Conservation (phyloP, 208 protist species). For the Wallacemonas sp. region DNA sequence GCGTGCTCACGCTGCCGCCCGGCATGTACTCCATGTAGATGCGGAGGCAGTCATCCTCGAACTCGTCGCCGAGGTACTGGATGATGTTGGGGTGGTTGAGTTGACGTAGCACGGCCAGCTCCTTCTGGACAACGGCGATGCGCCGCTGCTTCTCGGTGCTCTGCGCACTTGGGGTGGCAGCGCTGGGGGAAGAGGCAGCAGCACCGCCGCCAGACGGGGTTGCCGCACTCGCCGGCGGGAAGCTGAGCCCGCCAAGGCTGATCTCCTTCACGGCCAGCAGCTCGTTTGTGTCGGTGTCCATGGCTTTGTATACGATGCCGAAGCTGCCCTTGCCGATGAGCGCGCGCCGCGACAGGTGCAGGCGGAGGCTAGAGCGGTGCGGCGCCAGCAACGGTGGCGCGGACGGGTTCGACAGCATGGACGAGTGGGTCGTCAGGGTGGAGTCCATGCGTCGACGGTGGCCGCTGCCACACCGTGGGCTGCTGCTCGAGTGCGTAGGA, state of each 20-base stretch:
- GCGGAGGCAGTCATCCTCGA: slow-evolving; percentile 63
- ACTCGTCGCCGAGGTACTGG: slow-evolving; percentile 80
- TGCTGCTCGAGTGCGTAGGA: background rate
- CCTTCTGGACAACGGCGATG: slow-evolving; percentile 37
- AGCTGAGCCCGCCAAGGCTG: slow-evolving; percentile 29
- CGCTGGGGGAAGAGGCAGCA: too few species aligned
- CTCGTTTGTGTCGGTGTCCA: slow-evolving; percentile 85
- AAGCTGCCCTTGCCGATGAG: slow-evolving; percentile 89
- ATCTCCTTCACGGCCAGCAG: slow-evolving; percentile 92
- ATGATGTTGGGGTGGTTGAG: slow-evolving; percentile 93
- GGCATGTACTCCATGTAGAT: slow-evolving; percentile 94
- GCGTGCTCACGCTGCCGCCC: slow-evolving; percentile 84
- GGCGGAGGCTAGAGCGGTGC: slow-evolving; percentile 18
- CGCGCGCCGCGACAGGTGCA: slow-evolving; percentile 68
- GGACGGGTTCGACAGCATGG: background rate
- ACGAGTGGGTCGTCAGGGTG: slow-evolving; percentile 7
- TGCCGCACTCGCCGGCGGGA: background rate
- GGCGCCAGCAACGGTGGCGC: background rate
- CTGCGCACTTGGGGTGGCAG: background rate
- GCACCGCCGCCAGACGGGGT: background rate
- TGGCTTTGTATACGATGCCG: slow-evolving; percentile 83
- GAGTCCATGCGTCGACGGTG: background rate
- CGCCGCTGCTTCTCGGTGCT: slow-evolving; percentile 5
- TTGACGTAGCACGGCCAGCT: slow-evolving; percentile 78
- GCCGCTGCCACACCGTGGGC: background rate